These are phyloP conservation scores for Lachnellula subtilissima DNA, from an alignment of 2,329 filamentous ascomycete genomes.

Conservation along the genomic window DNA sequence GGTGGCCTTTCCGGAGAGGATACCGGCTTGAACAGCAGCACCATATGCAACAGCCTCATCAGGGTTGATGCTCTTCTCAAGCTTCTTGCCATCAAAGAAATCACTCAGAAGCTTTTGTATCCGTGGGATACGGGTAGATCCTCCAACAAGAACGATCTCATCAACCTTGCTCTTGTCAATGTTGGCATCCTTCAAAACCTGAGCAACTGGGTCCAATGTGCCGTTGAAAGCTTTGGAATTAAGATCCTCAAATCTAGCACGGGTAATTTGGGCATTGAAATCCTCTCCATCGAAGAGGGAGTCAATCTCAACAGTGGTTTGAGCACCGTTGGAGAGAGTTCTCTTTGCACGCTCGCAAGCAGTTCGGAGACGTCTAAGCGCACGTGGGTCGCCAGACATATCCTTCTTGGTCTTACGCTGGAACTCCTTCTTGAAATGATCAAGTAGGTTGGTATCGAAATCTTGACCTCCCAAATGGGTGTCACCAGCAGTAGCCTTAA, in stretches of 20 bases:
- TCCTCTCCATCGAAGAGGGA: conserved; percentile 97
- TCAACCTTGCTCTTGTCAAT: conserved; percentile 90
- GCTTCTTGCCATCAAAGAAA: conserved; percentile 99
- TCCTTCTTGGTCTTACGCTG: conserved; percentile 68
- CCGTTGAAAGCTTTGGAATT: conserved; percentile 93
- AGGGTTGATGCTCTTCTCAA: conserved; percentile 99
- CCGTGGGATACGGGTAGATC: conserved; percentile 95
- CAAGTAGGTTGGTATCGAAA: conserved; percentile 92
- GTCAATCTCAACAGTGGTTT: conserved; percentile 98
- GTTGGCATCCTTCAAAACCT: conserved; percentile 88
- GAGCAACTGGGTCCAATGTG: conserved; percentile 90
- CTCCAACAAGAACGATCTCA: conserved; percentile 98
- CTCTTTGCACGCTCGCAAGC: conserved; percentile 99
- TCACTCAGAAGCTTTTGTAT: conserved; percentile 99
- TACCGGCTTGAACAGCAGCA: conserved; percentile 97
- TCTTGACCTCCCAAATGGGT: conserved; percentile 94
- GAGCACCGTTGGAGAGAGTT: conserved; percentile 93
- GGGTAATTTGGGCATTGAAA: conserved; percentile 94
- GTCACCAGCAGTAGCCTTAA: conserved; percentile 97
- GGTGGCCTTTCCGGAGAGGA: conserved; percentile 95
- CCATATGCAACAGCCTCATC: conserved; percentile 99
- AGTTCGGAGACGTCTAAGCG: conserved; percentile 90
- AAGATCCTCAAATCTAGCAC: conserved; percentile 97
- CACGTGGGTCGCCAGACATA: conserved; percentile 78
- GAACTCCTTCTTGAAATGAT: conserved; percentile 97